phyloP scores from a whole-genome alignment of 179 eudicot genomes.

The Camellia oleifera region DNA sequence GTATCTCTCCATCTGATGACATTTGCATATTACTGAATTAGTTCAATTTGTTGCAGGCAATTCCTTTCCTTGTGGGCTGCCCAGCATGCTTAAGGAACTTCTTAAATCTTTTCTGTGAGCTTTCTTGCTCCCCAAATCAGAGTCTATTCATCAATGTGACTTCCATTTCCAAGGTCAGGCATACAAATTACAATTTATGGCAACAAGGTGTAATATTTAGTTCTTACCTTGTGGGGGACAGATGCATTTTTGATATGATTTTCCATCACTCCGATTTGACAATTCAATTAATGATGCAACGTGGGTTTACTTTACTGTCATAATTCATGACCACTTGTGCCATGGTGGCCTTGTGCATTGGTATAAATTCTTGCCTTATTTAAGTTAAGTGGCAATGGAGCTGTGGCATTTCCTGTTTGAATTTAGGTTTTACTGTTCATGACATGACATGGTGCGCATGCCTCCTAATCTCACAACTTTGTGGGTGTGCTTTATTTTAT shows the following conservation, averaged over 20 bases:
- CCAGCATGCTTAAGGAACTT: constrained; percentile 99
- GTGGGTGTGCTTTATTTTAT: constrained; percentile 1
- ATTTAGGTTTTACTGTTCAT: background rate
- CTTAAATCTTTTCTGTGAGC: constrained; percentile 92
- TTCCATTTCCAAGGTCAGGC: constrained; percentile 67
- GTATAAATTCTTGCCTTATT: background rate
- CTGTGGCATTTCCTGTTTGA: background rate
- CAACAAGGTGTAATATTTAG: background rate
- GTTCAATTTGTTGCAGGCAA: constrained; percentile 57
- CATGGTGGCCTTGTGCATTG: background rate
- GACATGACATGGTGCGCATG: background rate
- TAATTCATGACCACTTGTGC: background rate
- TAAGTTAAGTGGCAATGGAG: background rate
- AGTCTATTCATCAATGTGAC: constrained; percentile 90
- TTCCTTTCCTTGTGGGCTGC: constrained; percentile 97
- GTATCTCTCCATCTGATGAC: background rate
- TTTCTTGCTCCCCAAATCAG: constrained; percentile 98
- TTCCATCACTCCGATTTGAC: background rate
- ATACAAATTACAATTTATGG: constrained; percentile 10
- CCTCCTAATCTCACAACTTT: background rate
- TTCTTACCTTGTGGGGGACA: background rate
- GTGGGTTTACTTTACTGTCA: background rate
- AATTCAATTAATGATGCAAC: background rate
- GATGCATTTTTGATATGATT: background rate
- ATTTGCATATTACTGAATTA: background rate